Base-by-base conservation (phyloP, 1,139 yeast species). In the Suhomyces guaymorum region DNA sequence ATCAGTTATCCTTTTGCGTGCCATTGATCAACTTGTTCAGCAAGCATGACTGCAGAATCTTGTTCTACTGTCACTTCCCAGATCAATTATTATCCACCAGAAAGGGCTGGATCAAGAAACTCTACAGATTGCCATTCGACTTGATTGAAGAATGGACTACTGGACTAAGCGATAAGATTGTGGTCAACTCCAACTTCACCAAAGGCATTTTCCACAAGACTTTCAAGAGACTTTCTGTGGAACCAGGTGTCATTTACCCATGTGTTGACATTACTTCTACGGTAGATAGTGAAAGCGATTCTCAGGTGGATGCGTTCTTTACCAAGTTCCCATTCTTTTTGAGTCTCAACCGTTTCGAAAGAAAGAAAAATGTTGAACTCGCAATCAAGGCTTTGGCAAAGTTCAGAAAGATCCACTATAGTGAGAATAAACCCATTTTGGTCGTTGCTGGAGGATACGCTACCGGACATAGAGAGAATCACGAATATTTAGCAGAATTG, bases 21-120 rank as follows among this genome's bases (percentile, higher is more conserved):
- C 98, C 98, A 4, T 49, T 90, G 16, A 49, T 92, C 22, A 78
- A 80, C 36, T 38, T 72, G 16, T 73, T 79, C 52, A 68, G 73
- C 39, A 43, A 59, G 35, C 41, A 68, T 35, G 55, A 75, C 4
- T 39, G 61, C 24, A 66, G 72, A 36, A 70, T 86, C 4, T 59
- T 92, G 33, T 92, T 92, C 55, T 92, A 92, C 59, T 90, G 98
- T 51, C 99, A 92, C 62, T 92, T 92, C 59, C 98, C 99, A 0
- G 99, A 92, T 59, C 86, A 86, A 54, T 66, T 84, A 30, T 63
- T 92, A 33, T 81, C 96, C 0, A 67, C 70, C 16, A 80, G 82
- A 32, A 64, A 70, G 1, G 69, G 82, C 3, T 30, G 72, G 1
- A 24, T 84, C 10, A 83, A 88, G 48, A 65, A 63, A 39, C 36